phyloP scores from a whole-genome alignment of 1,284 basidiomycete species.

The Trametes versicolor region DNA sequence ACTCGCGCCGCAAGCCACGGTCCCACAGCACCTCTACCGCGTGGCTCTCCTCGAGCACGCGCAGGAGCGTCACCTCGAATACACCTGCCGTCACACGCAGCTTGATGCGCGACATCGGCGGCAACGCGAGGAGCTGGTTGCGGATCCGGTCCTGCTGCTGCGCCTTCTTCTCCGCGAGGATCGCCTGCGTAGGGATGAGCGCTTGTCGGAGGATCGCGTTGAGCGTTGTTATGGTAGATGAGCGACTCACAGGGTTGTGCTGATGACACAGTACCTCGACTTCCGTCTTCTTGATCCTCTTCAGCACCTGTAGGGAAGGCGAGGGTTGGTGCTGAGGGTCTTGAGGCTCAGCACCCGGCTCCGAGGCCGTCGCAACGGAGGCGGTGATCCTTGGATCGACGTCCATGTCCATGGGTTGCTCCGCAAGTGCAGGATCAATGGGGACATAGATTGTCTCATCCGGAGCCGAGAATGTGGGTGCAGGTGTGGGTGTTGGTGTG shows the following conservation, averaged over 20 bases:
- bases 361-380: slow-evolving; percentile 1
- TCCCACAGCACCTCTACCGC: slow-evolving; percentile 87
- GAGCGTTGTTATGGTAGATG: background rate
- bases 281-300: slow-evolving; percentile 74
- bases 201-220: background rate
- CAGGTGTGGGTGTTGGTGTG: slow-evolving; percentile 3
- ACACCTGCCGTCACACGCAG: slow-evolving; percentile 81
- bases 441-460: slow-evolving; percentile 29
- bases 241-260: slow-evolving; percentile 80
- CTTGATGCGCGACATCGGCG: slow-evolving; percentile 78
- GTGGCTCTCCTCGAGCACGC: slow-evolving; percentile 71
- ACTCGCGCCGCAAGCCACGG: slow-evolving; percentile 71
- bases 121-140: slow-evolving; percentile 72
- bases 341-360: background rate
- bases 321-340: slow-evolving; percentile 10
- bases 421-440: slow-evolving; percentile 13
- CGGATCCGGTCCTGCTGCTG: slow-evolving; percentile 74
- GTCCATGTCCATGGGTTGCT: slow-evolving; percentile 30
- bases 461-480: slow-evolving; percentile 20
- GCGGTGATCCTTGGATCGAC: slow-evolving; percentile 18
- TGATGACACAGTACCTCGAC: slow-evolving; percentile 81
- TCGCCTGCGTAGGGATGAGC: slow-evolving; percentile 54
- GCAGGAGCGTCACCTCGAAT: slow-evolving; percentile 81
- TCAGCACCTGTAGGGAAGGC: slow-evolving; percentile 57
- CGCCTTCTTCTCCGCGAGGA: slow-evolving; percentile 77